Percentiles rank a stretch among this genome's conserved stretches.
phyloP scores from a whole-genome alignment of 192 early-diverging fungal species.

The Coemansia sp. region DNA sequence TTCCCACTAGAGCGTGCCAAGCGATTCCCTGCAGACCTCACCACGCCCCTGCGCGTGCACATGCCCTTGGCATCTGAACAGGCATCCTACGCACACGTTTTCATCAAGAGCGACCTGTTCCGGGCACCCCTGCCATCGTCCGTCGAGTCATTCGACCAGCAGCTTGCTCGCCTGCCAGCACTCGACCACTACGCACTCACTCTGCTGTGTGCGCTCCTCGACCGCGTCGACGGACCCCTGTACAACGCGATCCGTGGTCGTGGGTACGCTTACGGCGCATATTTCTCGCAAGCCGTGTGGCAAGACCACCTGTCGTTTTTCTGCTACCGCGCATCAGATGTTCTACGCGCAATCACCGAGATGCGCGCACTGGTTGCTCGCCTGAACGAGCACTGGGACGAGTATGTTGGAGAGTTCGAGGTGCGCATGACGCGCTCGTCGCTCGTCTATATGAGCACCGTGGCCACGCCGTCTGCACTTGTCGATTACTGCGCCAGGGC shows the following conservation, averaged over 20 bases:
- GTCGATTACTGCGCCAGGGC: conserved; percentile 8
- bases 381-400: conserved; percentile 23
- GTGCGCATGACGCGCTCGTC: conserved; percentile 38
- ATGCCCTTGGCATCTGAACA: conserved; percentile 51
- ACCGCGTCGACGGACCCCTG: conserved; percentile 71
- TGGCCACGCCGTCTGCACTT: too few species aligned
- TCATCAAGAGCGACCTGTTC: conserved; percentile 44
- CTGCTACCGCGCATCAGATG: conserved; percentile 29
- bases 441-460: conserved; percentile 12
- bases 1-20: conserved; percentile 50
- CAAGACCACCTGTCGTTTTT: conserved; percentile 50
- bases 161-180: conserved; percentile 40
- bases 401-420: conserved; percentile 42
- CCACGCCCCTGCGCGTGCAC: conserved; percentile 41
- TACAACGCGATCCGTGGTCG: conserved; percentile 72
- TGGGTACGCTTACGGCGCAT: conserved; percentile 73
- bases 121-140: conserved; percentile 6
- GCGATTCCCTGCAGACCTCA: conserved; percentile 35
- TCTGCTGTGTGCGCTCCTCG: conserved; percentile 67
- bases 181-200: conserved; percentile 57
- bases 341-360: conserved; percentile 22
- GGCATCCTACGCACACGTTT: conserved; percentile 44
- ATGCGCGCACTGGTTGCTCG: conserved; percentile 20
- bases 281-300: conserved; percentile 58
- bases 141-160: conserved; percentile 21